Evolutionary conservation across 495 filamentous ascomycete species (phyloP), one percentile per base, ranked within the genome.

Genomic region (Daldinia vernicosa): DNA sequence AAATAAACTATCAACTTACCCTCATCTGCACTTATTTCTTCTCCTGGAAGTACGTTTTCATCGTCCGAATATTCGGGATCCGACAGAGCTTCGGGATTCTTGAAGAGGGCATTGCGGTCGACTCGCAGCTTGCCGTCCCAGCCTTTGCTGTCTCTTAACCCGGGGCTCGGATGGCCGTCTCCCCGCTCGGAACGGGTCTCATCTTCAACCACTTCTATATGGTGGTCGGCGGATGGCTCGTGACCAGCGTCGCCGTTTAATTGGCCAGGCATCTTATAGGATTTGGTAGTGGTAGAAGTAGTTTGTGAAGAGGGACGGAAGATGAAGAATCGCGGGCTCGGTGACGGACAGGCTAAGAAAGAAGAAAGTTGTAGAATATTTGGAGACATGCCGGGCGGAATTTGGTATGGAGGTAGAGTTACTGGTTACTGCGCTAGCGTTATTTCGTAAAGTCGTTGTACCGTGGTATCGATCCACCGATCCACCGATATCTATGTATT

Each of bases 61-160:
- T 86, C 84, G 73, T 95, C 92, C 14, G 92, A 94, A 71, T 95
- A 92, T 47, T 95, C 93, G 1, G 92, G 89, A 70, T 96, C 93
- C 39, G 89, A 90, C 28, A 93, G 77, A 17, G 91, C 89, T 74
- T 95, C 92, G 15, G 91, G 90, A 73, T 95, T 94, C 22, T 87
- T 84, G 6, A 90, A 85, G 45, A 87, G 85, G 57, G 81, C 78
- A 45, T 80, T 86, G 67, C 89, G 90, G 57, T 91, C 87, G 9
- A 93, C 78, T 15, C 94, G 85, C 57, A 97, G 85, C 80, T 98
- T 98, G 58, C 94, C 94, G 81, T 97, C 94, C 94, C 94, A 98
- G 60, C 94, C 94, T 75, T 91, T 92, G 78, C 89, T 90, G 75
- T 92, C 81, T 63, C 77, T 80, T 19, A 84, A 76, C 14, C 78